Conservation (phyloP, 1,139 yeast species). For the Zygosaccharomyces sapae region DNA sequence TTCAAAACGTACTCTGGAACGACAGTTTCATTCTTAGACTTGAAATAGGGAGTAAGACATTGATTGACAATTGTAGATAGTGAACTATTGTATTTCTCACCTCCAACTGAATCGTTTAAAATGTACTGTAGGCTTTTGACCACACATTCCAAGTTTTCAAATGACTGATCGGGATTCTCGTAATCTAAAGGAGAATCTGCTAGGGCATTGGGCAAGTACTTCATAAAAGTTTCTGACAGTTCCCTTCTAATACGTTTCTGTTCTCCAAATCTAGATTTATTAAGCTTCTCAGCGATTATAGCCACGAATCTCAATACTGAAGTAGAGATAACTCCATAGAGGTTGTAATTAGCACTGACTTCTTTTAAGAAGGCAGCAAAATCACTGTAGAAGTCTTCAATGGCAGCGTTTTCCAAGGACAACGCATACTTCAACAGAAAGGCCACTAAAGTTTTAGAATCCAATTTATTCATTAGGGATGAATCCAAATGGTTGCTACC, state of each 20-base stretch:
- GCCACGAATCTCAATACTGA: slow-evolving; percentile 49
- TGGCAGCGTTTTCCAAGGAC: slow-evolving; percentile 67
- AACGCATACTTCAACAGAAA: slow-evolving; percentile 49
- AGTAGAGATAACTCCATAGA: slow-evolving; percentile 50
- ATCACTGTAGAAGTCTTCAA: slow-evolving; percentile 69
- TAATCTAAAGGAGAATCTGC: slow-evolving; percentile 18
- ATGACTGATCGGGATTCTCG: slow-evolving; percentile 10
- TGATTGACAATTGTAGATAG: slow-evolving; percentile 45
- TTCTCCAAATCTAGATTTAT: slow-evolving; percentile 55
- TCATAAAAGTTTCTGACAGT: slow-evolving; percentile 57
- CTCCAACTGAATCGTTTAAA: slow-evolving; percentile 43
- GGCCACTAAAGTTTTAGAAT: slow-evolving; percentile 19
- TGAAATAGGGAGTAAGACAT: slow-evolving; percentile 45
- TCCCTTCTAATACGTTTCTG: slow-evolving; percentile 61
- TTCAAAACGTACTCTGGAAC: slow-evolving; percentile 39
- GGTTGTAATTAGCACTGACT: slow-evolving; percentile 45
- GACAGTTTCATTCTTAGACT: slow-evolving; percentile 35
- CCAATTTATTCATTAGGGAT: slow-evolving; percentile 22
- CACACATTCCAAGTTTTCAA: slow-evolving; percentile 31
- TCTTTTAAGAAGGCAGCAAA: slow-evolving; percentile 58
- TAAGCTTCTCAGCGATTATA: slow-evolving; percentile 52
- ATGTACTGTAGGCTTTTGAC: slow-evolving; percentile 43
- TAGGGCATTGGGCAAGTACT: slow-evolving; percentile 46
- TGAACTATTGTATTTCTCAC: slow-evolving; percentile 47
- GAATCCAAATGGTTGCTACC: slow-evolving; percentile 30